Conservation (phyloP, 225 moss, liverwort and hornwort genomes). For the Sphagnum contortum region DNA sequence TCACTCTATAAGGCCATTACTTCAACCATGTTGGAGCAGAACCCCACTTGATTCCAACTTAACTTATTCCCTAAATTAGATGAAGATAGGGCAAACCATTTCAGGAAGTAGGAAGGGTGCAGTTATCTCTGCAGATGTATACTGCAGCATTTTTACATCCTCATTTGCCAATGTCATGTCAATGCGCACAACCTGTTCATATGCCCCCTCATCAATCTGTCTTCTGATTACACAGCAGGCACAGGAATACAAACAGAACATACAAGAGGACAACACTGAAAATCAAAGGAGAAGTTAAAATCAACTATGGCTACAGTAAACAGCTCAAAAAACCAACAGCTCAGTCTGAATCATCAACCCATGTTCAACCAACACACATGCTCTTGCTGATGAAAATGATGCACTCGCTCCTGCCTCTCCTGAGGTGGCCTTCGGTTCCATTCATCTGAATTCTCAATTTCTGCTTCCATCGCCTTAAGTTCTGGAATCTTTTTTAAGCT, state of each 20-base stretch:
- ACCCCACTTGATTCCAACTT: too few species aligned
- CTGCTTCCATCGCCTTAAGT: conserved; percentile 76
- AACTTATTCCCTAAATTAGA: too few species aligned
- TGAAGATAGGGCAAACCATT: conserved; percentile 43
- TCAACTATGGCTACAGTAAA: too few species aligned
- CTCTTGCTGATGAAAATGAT: conserved; percentile 87
- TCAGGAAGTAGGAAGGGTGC: conserved; percentile 97
- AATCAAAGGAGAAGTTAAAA: too few species aligned
- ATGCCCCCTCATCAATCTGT: too few species aligned
- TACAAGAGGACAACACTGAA: too few species aligned
- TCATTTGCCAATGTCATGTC: conserved; percentile 98
- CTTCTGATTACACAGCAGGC: neutral
- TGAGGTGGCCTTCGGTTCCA: conserved; percentile 71
- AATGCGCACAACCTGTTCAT: conserved; percentile 65
- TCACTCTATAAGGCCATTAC: too few species aligned
- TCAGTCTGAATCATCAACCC: too few species aligned
- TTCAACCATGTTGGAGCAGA: too few species aligned
- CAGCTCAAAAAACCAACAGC: too few species aligned
- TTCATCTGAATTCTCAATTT: conserved; percentile 46
- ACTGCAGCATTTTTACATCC: conserved; percentile 93
- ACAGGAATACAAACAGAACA: neutral
- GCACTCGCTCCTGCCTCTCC: conserved; percentile 90
- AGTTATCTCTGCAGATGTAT: conserved; percentile 85
- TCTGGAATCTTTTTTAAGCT: conserved; percentile 94
- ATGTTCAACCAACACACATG: conserved; percentile 24